Evolutionary conservation across 352 stramenopile genomes (phyloP).

Genomic region (Sclerospora graminicola): DNA sequence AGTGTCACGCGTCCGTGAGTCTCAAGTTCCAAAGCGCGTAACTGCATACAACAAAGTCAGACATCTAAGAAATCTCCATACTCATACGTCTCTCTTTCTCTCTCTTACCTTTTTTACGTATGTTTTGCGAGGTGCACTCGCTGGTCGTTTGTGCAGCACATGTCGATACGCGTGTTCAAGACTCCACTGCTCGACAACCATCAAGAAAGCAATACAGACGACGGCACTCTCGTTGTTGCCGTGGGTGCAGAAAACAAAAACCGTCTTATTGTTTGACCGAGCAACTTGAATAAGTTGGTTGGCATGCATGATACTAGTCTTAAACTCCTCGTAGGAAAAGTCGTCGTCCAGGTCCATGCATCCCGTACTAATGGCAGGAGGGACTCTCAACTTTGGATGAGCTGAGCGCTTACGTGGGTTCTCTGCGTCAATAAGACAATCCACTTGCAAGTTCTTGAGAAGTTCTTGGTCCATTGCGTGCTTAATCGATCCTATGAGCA

Average conservation of each 20-base stretch:
- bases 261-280: constrained; percentile 27
- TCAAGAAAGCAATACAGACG: constrained; percentile 55
- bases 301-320: constrained; percentile 22
- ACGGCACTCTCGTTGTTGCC: constrained; percentile 64
- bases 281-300: constrained; percentile 41
- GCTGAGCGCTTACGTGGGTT: constrained; percentile 44
- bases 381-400: constrained; percentile 7
- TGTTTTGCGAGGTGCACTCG: constrained; percentile 43
- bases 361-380: constrained; percentile 21
- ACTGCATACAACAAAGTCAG: constrained; percentile 10
- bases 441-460: constrained; percentile 43
- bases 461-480: constrained; percentile 44
- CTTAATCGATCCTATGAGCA: constrained; percentile 51
- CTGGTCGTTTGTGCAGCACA: constrained; percentile 43
- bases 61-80: not conserved
- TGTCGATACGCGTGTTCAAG: constrained; percentile 54
- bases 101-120: constrained; percentile 56
- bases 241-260: constrained; percentile 65
- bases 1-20: constrained; percentile 52
- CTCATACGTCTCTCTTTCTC: too few relatives aligned
- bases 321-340: constrained; percentile 50
- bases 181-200: constrained; percentile 47
- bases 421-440: constrained; percentile 44
- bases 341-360: constrained; percentile 58
- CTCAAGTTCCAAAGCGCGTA: constrained; percentile 41